These are phyloP conservation scores for Tagetes erecta DNA, from an alignment of 129 eudicot species.

Conservation along the genomic window DNA sequence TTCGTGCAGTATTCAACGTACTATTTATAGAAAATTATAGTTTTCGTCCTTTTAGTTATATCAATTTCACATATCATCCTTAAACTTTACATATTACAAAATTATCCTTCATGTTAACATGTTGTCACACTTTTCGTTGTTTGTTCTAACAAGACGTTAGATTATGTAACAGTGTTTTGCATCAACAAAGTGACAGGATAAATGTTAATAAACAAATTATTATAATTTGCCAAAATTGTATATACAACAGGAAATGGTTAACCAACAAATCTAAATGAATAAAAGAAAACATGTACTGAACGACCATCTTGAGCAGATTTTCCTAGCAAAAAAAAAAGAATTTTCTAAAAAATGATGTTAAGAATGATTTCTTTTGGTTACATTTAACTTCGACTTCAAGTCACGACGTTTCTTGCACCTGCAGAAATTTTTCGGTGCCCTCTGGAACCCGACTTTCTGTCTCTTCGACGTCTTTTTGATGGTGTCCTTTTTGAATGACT, in stretches of 20 bases:
- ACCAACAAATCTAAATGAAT: slow-evolving; percentile 19
- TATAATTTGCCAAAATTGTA: slow-evolving; percentile 34
- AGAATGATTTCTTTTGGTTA: slow-evolving; percentile 37
- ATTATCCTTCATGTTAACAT: no score
- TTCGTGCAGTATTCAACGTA: background rate
- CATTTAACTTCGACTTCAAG: slow-evolving; percentile 27
- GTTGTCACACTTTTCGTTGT: no score
- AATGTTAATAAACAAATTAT: slow-evolving; percentile 30
- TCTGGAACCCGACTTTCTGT: slow-evolving; percentile 48
- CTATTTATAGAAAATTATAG: no score
- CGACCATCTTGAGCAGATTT: slow-evolving; percentile 32
- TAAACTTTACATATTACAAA: no score
- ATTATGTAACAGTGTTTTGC: no score
- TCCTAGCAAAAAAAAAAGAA: slow-evolving; percentile 41
- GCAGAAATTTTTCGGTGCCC: slow-evolving; percentile 71
- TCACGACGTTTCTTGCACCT: slow-evolving; percentile 32
- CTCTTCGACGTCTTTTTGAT: slow-evolving; percentile 47
- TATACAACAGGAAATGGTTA: slow-evolving; percentile 33
- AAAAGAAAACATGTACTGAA: slow-evolving; percentile 6
- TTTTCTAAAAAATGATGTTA: slow-evolving; percentile 45
- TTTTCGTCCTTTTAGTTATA: no score
- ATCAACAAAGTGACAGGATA: background rate
- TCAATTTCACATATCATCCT: no score
- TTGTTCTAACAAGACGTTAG: no score
- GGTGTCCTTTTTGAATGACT: slow-evolving; percentile 33